A percentile compares a stretch with the other conserved stretches of the same genome.
Evolutionary conservation across 768 basidiomycete species (phyloP).

Genomic region (Termitomyces sp.): DNA sequence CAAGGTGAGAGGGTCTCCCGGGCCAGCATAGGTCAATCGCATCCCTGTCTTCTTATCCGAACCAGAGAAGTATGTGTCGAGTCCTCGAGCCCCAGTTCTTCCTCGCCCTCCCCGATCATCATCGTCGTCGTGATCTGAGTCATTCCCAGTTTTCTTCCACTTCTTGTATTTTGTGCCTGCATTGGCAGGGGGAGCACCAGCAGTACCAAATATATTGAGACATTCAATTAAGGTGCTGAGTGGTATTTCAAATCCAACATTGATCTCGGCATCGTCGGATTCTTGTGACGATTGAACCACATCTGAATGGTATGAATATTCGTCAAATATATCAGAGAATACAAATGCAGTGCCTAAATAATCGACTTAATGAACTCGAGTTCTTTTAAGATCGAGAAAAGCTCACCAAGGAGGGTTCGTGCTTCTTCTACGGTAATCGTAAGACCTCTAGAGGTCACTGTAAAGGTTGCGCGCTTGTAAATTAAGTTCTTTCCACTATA

Average conservation of each 20-base stretch:
- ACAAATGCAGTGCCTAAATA: constrained; percentile 80
- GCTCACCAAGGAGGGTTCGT: constrained; percentile 67
- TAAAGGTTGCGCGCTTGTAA: constrained; percentile 68
- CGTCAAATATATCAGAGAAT: constrained; percentile 72
- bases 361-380: not conserved
- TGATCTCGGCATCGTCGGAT: constrained; percentile 28
- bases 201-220: constrained; percentile 91
- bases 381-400: not conserved
- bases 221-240: constrained; percentile 85
- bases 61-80: constrained; percentile 59
- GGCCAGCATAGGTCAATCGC: constrained; percentile 78
- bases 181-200: constrained; percentile 37
- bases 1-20: constrained; percentile 74
- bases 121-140: constrained; percentile 39
- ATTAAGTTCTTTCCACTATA: not conserved
- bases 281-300: constrained; percentile 20
- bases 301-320: constrained; percentile 62
- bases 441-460: constrained; percentile 65
- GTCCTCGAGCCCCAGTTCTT: constrained; percentile 22
- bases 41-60: constrained; percentile 74
- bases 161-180: constrained; percentile 37
- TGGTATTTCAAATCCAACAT: constrained; percentile 73
- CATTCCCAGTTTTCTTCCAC: constrained; percentile 46
- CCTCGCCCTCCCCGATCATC: constrained; percentile 34
- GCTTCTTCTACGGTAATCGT: constrained; percentile 84